These are phyloP conservation scores for Arthrobotrys pseudoclavata DNA, from an alignment of 2,329 filamentous ascomycete genomes.

Conservation along the genomic window DNA sequence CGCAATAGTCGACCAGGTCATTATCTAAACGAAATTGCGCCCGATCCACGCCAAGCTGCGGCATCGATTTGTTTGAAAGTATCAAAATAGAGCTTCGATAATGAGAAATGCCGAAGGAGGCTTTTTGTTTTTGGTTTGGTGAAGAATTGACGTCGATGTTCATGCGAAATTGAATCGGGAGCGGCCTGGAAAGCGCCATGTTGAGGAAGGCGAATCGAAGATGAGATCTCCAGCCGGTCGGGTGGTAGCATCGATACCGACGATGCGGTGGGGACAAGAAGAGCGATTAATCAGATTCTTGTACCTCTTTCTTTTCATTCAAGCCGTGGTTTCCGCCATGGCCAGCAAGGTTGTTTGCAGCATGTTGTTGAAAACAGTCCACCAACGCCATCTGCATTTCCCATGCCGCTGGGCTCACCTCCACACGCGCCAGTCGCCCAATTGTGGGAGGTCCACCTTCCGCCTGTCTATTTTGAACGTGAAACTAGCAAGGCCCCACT, in stretches of 20 bases:
- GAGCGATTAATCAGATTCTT: conserved; percentile 42
- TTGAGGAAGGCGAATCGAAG: conserved; percentile 39
- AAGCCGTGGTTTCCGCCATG: conserved; percentile 50
- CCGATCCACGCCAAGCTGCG: conserved; percentile 53
- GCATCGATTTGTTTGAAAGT: conserved; percentile 37
- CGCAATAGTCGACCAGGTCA: conserved; percentile 51
- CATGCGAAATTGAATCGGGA: neutral
- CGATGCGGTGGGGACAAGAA: conserved; percentile 35
- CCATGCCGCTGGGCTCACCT: conserved; percentile 46
- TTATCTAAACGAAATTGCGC: conserved; percentile 56
- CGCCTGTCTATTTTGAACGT: conserved; percentile 57
- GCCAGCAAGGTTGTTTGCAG: conserved; percentile 39
- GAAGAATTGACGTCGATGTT: neutral
- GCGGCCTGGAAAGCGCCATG: conserved; percentile 24
- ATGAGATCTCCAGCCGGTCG: conserved; percentile 42
- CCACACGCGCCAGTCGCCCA: conserved; percentile 22
- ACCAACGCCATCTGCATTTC: conserved; percentile 43
- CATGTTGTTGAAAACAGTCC: conserved; percentile 38
- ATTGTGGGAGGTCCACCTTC: conserved; percentile 55
- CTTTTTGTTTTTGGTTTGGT: conserved; percentile 12
- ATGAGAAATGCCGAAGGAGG: conserved; percentile 29
- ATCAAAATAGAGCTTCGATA: conserved; percentile 37
- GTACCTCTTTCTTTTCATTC: conserved; percentile 14
- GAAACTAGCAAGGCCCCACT: conserved; percentile 58
- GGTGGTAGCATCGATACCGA: conserved; percentile 45